Evolutionary conservation across 2,329 filamentous ascomycete species (phyloP), one percentile per base, ranked within the genome.

Genomic region (Orbilia quercus): DNA sequence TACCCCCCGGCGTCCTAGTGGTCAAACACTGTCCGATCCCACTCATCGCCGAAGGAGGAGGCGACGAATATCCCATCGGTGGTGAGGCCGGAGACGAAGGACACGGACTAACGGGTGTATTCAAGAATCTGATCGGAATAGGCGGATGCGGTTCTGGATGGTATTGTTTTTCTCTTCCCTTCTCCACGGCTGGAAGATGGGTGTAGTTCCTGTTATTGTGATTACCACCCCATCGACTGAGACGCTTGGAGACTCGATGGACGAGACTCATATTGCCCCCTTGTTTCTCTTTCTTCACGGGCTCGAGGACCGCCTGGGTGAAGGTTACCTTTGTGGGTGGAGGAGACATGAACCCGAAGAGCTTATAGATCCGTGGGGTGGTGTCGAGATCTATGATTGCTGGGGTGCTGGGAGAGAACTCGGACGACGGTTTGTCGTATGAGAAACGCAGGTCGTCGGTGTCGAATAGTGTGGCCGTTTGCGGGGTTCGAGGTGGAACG

Each of bases 261-360:
- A 53, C 20, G 25, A 58, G 40, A 23, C 28, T 53, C 34, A 22
- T 14, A 11, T n/a, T 45, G 11, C 38, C 18, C 16, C 12, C 40
- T 34, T 65, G 54, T 14, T 55, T 55, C 18, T 45, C 36, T n/a
- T 36, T 25, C 28, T 55, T 18, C 9, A 42, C 31, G 11, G 58
- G 42, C 18, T 63, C 58, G 11, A 45, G 55, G 7, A 72, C 50
- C 12, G 67, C 67, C 18, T 64, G 59, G 5, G 67, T 72, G 40
- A 72, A 72, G 0, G 59, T 72, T 16, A 72, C 53, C n/a, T 58
- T 72, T 12, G 67, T 59, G 12, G 67, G 45, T 28, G 67, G 59
- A 2, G 67, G 60, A 1, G 67, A 72, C 4, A 72, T 38, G 16
- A 72, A 50, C 40, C 47, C 58, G 12, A 72, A 72, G 14, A 72